phyloP scores from a whole-genome alignment of 108 stramenopile species.

The Fragilariopsis cylindrus region DNA sequence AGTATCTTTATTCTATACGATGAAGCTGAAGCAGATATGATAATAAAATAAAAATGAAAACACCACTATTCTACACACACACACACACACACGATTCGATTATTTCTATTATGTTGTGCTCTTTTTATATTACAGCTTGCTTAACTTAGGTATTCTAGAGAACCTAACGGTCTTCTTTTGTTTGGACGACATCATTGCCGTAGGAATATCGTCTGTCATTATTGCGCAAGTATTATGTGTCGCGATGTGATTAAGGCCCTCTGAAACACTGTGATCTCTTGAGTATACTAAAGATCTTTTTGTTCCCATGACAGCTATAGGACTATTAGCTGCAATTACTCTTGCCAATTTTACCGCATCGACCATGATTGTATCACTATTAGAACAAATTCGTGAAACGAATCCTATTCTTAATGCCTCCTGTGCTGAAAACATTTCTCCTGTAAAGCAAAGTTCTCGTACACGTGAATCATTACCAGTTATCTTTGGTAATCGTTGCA shows the following conservation, averaged over 20 bases:
- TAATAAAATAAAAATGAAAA: too few relatives aligned
- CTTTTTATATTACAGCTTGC: slow-evolving; percentile 6
- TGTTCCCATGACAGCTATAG: slow-evolving; percentile 71
- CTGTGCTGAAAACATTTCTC: slow-evolving; percentile 54
- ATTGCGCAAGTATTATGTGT: slow-evolving; percentile 71
- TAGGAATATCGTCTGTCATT: slow-evolving; percentile 60
- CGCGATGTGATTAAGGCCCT: slow-evolving; percentile 74
- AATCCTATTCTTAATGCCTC: slow-evolving; percentile 73
- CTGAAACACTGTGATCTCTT: slow-evolving; percentile 71
- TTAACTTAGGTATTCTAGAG: slow-evolving; percentile 4
- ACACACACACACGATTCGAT: too few relatives aligned
- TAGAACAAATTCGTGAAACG: slow-evolving; percentile 53
- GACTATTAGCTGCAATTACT: slow-evolving; percentile 57
- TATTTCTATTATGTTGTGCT: neutral
- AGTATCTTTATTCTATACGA: too few relatives aligned
- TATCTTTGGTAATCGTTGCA: slow-evolving; percentile 77
- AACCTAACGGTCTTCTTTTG: slow-evolving; percentile 20
- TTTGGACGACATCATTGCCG: slow-evolving; percentile 7
- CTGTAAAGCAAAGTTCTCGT: slow-evolving; percentile 68
- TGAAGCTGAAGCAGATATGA: too few relatives aligned
- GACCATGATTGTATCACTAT: slow-evolving; percentile 24
- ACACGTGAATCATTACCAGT: slow-evolving; percentile 65
- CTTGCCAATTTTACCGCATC: slow-evolving; percentile 47
- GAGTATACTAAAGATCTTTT: slow-evolving; percentile 69
- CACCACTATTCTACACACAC: too few relatives aligned